Percentiles rank a stretch among this genome's conserved stretches.
Evolutionary conservation across 495 filamentous ascomycete genomes (phyloP).

Genomic region (Diplogelasinospora grovesii): DNA sequence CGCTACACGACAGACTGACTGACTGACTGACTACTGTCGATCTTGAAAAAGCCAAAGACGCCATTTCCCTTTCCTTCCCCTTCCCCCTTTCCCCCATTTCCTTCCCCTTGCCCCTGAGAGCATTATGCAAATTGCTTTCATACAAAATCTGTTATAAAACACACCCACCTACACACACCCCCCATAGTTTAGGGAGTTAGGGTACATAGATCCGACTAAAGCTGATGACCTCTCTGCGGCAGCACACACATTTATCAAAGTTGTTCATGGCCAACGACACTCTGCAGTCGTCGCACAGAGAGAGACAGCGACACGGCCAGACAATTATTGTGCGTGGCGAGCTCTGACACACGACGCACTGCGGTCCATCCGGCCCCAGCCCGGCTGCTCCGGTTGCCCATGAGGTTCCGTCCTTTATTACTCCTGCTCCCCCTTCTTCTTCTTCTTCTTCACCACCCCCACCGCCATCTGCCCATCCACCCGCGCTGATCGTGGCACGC

Average conservation of each 20-base stretch:
- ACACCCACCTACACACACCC: no score
- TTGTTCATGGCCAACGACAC: slow-evolving; percentile 95
- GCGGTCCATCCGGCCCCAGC: slow-evolving; percentile 67
- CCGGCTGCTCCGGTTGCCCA: slow-evolving; percentile 66
- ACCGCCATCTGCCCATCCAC: slow-evolving; percentile 5
- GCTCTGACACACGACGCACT: slow-evolving; percentile 89
- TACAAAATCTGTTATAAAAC: no score
- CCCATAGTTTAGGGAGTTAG: slow-evolving; percentile 41
- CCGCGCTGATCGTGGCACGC: slow-evolving; percentile 13
- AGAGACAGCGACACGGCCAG: slow-evolving; percentile 94
- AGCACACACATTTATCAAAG: slow-evolving; percentile 91
- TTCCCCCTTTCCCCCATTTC: no score
- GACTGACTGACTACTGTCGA: no score
- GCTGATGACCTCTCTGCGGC: slow-evolving; percentile 74
- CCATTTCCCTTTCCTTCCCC: no score
- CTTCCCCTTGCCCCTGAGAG: no score
- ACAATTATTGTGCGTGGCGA: slow-evolving; percentile 84
- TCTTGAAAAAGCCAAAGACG: no score
- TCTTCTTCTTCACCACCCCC: slow-evolving; percentile 7
- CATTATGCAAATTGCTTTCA: no score
- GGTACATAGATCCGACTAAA: slow-evolving; percentile 91
- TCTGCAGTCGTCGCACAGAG: slow-evolving; percentile 89
- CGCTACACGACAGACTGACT: no score
- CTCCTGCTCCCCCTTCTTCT: slow-evolving; percentile 58
- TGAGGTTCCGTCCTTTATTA: slow-evolving; percentile 32